Conservation (phyloP, 192 early-diverging fungal species). For the Thamnidium elegans region DNA sequence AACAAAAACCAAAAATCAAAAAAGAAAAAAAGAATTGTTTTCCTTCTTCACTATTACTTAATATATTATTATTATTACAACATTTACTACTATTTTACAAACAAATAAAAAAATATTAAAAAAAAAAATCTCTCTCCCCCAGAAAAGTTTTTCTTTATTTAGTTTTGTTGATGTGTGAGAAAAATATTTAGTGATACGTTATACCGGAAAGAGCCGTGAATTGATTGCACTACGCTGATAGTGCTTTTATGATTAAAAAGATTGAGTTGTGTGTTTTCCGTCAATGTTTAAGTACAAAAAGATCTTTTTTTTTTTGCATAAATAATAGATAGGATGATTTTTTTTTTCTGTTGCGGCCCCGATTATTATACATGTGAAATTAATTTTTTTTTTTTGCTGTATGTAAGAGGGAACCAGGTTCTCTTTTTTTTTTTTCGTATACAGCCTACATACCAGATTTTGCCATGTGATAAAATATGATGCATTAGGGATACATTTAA, state of each 20-base stretch:
- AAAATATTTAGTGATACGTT: too few relatives aligned
- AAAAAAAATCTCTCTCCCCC: too few relatives aligned
- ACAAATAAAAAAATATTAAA: background rate
- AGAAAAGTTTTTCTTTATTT: too few relatives aligned
- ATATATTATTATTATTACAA: too few relatives aligned
- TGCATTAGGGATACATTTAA: too few relatives aligned
- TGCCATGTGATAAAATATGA: too few relatives aligned
- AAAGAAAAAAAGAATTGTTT: background rate
- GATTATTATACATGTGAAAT: background rate
- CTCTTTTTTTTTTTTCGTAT: background rate
- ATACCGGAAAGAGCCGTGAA: too few relatives aligned
- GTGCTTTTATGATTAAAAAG: constrained; percentile 1
- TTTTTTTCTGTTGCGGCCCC: background rate
- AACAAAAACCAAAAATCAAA: too few relatives aligned
- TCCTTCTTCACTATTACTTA: too few relatives aligned
- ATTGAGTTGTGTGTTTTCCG: background rate
- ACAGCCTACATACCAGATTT: background rate
- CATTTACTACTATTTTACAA: background rate
- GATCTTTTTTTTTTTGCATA: background rate
- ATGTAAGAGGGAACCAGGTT: background rate
- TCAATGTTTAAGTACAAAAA: background rate
- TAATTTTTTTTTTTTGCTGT: too few relatives aligned
- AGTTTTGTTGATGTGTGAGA: too few relatives aligned
- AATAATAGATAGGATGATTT: background rate
- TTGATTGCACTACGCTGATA: background rate